Base-by-base conservation (phyloP, 257 asterid genomes). In the Mitragyna speciosa region DNA sequence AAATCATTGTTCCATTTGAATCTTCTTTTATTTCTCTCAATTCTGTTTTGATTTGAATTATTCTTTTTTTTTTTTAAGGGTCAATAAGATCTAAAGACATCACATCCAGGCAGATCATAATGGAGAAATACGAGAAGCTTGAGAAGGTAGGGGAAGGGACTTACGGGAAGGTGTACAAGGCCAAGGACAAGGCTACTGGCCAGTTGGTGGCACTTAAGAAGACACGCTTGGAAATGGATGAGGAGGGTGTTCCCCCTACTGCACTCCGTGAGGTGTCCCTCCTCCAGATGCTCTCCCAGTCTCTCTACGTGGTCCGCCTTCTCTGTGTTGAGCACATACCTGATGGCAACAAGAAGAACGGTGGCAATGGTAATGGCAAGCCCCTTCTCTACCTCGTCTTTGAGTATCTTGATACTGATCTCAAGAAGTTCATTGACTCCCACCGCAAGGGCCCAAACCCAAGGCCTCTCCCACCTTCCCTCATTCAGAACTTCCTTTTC, bases 121-220 rank as follows among this genome's bases (percentile, higher is more conserved):
- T 87, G 90, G 91, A 88, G 67, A 93, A 93, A 70, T 95, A 93
- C 91, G 97, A 95, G 89, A 95, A 95, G 80, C 85, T 95, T 2
- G 98, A 92, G 89, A 95, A 95, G 87, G 99, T 95, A 5, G 99
- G 98, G 12, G 99, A 95, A 85, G 99, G 99, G 30, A 93, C 99
- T 0, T 95, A 95, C 79, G 99, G 99, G 41, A 95, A 95, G 87
- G 99, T 95, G 10, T 93, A 95, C 94, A 95, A 92, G 87, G 99
- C 99, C 30, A 93, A 87, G 78, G 99, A 95, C 89, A 93, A 82
- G 77, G 85, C 92, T 20, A 92, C 99, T 0, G 99, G 99, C 0
- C 97, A 90, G 79, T 80, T 95, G 76, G 99, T 93, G 65, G 99
- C 99, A 26, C 89, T 95, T 39, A 95, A 95, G 91, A 95, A 95